Conservation (phyloP, 2,329 filamentous ascomycete species). For the Malbranchea zuffiana region DNA sequence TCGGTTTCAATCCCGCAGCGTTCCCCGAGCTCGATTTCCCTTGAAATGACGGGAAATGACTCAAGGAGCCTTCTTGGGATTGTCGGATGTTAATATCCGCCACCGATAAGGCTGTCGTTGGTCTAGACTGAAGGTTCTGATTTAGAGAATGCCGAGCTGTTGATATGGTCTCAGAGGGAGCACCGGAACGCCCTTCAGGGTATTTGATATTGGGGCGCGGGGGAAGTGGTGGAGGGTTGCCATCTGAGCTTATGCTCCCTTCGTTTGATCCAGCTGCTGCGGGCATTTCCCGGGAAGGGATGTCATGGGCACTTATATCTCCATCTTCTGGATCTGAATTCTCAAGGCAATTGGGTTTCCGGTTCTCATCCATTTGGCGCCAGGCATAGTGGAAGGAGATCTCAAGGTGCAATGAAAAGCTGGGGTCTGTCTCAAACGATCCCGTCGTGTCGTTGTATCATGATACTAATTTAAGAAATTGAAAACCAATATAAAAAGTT, state of each 20-base stretch:
- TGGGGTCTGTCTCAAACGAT: too few species aligned
- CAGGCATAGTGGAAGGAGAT: too few species aligned
- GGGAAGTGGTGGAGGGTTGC: conserved; percentile 8
- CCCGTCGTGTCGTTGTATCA: too few species aligned
- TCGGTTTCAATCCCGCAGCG: conserved; percentile 25
- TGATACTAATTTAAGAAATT: too few species aligned
- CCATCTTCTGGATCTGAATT: too few species aligned
- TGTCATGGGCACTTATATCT: too few species aligned
- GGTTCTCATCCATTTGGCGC: too few species aligned
- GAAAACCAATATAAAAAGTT: too few species aligned
- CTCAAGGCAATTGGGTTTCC: too few species aligned
- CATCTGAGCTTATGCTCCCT: neutral
- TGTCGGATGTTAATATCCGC: conserved; percentile 69
- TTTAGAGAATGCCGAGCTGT: conserved; percentile 26
- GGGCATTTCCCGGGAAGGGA: too few species aligned
- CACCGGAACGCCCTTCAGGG: conserved; percentile 24
- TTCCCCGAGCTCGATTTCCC: conserved; percentile 23
- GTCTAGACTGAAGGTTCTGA: conserved; percentile 44
- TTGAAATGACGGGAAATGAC: conserved; percentile 46
- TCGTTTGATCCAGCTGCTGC: neutral
- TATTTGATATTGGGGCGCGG: conserved; percentile 22
- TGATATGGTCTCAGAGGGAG: conserved; percentile 22
- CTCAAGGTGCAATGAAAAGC: too few species aligned
- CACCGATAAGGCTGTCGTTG: conserved; percentile 76
- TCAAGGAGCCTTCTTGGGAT: conserved; percentile 57